Base-by-base conservation (phyloP, 352 stramenopile species). In the Phytophthora kernoviae region DNA sequence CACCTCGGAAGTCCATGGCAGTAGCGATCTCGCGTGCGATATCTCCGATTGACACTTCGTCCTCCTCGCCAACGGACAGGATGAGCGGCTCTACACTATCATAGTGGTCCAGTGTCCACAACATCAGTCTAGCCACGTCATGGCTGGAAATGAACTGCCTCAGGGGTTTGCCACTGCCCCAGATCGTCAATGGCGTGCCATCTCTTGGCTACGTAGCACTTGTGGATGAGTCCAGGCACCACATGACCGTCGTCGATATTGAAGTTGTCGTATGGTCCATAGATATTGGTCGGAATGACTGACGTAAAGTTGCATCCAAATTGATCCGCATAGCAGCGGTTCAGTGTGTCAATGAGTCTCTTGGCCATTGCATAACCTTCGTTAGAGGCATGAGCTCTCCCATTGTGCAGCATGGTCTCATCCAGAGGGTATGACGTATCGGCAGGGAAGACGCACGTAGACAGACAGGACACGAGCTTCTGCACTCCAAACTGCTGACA, bases 231-330 rank as follows among this genome's bases (percentile, higher is more conserved):
- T 15, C 96, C 97, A 0, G 97, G 97, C 66, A 99, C 97, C 27
- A 99, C 97, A 58, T 99, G 97, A 51, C 97, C 96, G 58, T 98
- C 91, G 54, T 98, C 68, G 56, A 99, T 93, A 69, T 86, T 96
- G 77, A 99, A 99, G 74, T 99, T 99, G 76, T 99, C 97, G 65
- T 98, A 73, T 9, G 96, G 96, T 17, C 97, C 97, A 73, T 99
- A 99, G 66, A 99, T 98, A 75, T 99, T 99, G 45, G 97, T 99
- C 11, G 97, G 97, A 62, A 99, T 99, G 50, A 99, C 97, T 30
- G 90, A 94, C n/a, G 97, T 99, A 75, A 99, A 99, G 65, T 93
- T 96, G 64, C 94, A 98, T 42, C 89, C 88, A 68, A 98, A 98
- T 77, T 99, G 90, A 45, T 97, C 84, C n/a, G 72, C 65, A 68